Base-by-base conservation (phyloP, 495 filamentous ascomycete genomes). In the Neurospora sp. region DNA sequence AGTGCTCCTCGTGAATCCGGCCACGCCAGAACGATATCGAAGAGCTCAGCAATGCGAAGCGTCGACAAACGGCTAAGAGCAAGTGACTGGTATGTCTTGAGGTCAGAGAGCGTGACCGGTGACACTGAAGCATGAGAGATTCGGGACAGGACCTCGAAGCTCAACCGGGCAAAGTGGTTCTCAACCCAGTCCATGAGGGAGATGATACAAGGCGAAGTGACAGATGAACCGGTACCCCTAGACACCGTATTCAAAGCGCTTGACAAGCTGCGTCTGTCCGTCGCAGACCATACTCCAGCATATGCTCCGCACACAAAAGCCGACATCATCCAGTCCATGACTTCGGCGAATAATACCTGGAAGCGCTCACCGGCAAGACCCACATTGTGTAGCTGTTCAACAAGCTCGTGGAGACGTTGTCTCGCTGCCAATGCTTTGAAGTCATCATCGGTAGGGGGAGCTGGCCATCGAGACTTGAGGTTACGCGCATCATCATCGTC, bases 1-100 rank as follows among this genome's bases (percentile, higher is more conserved):
- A 98, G 89, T 5, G 92, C 94, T n/a, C 92, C 93, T 40, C 86
- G 86, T 73, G 91, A 94, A 18, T 86, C 78, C 38, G 93, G 92
- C 96, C 96, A 98, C 31, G 90, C 88, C 42, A 94, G 87, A 61
- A 97, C 89, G 70, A 97, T 92, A 74, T 97, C 91, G 75, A 98
- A 99, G 7, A 99, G 84, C 77, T 97, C 93, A 3, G 88, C 85
- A 12, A 91, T 93, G 40, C 95, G 90, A 35, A 96, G 86, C 48
- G 88, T 87, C 4, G 93, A 94, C n/a, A 97, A 85, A 35, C 92
- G 87, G 7, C 90, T 88, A 72, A 95, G 83, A 16, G 89, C 92
- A 74, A 95, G 92, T 40, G 92, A 90, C 75, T 93, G 93, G 89
- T 93, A 97, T 76, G 89, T 90, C 80, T 90, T 87, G 75, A 94